Evolutionary conservation across 2,329 filamentous ascomycete species (phyloP), one percentile per base, ranked within the genome.

Genomic region (Cladobotryum protrusum): DNA sequence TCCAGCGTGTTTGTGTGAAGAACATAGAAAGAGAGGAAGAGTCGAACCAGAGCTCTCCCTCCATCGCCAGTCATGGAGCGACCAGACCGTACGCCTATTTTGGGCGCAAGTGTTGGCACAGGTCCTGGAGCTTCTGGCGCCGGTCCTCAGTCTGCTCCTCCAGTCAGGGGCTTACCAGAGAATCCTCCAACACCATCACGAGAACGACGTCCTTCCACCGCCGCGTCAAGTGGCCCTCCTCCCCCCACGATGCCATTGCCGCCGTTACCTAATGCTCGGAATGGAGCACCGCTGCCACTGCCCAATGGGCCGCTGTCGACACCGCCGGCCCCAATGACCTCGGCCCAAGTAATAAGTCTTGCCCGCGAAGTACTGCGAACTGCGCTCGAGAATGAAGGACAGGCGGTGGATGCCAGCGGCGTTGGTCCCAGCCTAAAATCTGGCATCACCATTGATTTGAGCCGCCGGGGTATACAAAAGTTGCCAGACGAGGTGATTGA

Each of bases 371-470:
- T 83, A 41, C 85, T 89, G 77, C 77, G 78, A 54, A 76, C 75
- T 59, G 85, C 85, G 48, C 71, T 85, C 51, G 76, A 83, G 57
- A 84, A 84, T 63, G 83, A 85, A 59, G 79, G 73, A 45, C 82
- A 86, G 63, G 78, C 76, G 6, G 78, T 79, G 47, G 81, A 83
- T 56, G 78, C 76, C 40, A 78, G 75, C 54, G 74, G 77, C 53
- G 74, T 81, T 56, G 81, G 76, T 62, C 81, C 65, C 15, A 80
- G 79, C 41, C 69, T 85, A 43, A 82, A 83, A 62, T 81, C 83
- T 1, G 87, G 87, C 52, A 80, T 89, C 52, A 91, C 87, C 32
- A 85, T 92, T 59, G 86, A 91, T 66, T 69, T 91, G 55, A 88
- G 86, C 66, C 82, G 86, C 60, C 86, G 85, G 67, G 82, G 82